These are phyloP conservation scores for Fonsecaea pedrosoi DNA, from an alignment of 2,329 filamentous ascomycete species.

Conservation along the genomic window DNA sequence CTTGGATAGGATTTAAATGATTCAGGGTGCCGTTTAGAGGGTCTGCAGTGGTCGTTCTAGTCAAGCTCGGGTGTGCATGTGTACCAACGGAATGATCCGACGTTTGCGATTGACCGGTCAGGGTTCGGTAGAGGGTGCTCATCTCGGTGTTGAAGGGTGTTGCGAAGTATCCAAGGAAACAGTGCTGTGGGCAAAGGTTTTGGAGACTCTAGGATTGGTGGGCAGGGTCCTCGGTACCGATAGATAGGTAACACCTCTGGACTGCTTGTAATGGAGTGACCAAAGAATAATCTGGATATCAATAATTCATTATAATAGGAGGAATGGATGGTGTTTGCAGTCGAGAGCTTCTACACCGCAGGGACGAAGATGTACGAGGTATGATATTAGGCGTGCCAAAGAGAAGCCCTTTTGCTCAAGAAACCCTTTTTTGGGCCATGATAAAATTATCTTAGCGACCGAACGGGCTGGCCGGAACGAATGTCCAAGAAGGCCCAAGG, in stretches of 20 bases:
- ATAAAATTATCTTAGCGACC: conserved; percentile 15
- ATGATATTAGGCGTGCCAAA: conserved; percentile 18
- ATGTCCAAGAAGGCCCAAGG: conserved; percentile 12
- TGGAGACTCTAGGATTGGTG: not conserved
- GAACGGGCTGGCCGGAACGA: conserved; percentile 17
- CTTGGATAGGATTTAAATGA: conserved; percentile 74
- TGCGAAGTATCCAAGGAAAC: not conserved
- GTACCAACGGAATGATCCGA: conserved; percentile 32
- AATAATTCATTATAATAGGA: conserved; percentile 1
- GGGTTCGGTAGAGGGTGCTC: conserved; percentile 37
- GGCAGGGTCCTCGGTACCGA: not conserved
- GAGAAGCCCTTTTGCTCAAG: conserved; percentile 12
- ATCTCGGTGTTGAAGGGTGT: conserved; percentile 16
- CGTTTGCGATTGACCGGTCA: conserved; percentile 40
- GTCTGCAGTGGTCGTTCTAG: conserved; percentile 39
- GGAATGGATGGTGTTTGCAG: not conserved
- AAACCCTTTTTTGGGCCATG: not conserved
- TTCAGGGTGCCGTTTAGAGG: conserved; percentile 71
- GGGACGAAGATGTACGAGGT: not conserved
- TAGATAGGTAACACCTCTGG: not conserved
- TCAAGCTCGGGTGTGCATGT: conserved; percentile 24
- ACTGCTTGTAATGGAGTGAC: not conserved
- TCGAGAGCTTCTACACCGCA: conserved; percentile 1
- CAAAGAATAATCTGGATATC: not conserved
- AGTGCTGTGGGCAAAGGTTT: not conserved